Evolutionary conservation across 2,329 filamentous ascomycete species (phyloP), one percentile per base, ranked within the genome.

Genomic region (Pseudogymnoascus sp.): DNA sequence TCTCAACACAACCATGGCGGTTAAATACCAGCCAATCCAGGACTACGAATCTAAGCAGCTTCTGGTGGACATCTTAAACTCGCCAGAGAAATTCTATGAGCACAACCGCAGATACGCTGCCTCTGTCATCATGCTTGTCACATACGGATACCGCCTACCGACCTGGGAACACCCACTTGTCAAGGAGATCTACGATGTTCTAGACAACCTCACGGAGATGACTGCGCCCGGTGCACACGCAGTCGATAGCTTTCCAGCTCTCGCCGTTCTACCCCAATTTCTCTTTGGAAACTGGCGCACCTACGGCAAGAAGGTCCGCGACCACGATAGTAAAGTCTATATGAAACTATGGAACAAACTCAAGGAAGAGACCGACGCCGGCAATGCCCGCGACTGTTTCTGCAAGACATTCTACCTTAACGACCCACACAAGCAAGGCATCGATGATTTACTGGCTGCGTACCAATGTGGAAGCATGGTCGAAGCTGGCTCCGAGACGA

Each of bases 401-500:
- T 76, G 76, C 0, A 77, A 73, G 1, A 73, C 79, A 4, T 73
- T 81, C 6, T 66, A 80, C 0, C 67, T 76, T 11, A 66, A 60
- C 14, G 74, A 79, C 28, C 76, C 78, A 12, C 69, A 73, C 0
- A 74, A 70, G 14, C 67, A 77, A 0, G 77, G 76, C 1, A 76
- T 80, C 71, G 72, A 72, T 0, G 75, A 77, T 37, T 65, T 78
- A 0, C 79, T 81, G 47, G 70, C 77, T 31, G 77, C 77, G 0
- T 79, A 79, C 42, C 72, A 76, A 0, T 76, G 77, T 0, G 79
- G 78, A 1, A 76, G 76, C 1, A 75, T 79, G 0, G 80, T 80
- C 28, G 79, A 77, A 7, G 73, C 70, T 12, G 72, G 71, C 1
- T 70, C 72, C 4, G 76, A 77, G 64, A 77, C 76, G 0, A 73